Percentiles rank a stretch among this genome's conserved stretches.
Conservation (phyloP, 2,329 filamentous ascomycete species). For the Macroventuria anomochaeta region DNA sequence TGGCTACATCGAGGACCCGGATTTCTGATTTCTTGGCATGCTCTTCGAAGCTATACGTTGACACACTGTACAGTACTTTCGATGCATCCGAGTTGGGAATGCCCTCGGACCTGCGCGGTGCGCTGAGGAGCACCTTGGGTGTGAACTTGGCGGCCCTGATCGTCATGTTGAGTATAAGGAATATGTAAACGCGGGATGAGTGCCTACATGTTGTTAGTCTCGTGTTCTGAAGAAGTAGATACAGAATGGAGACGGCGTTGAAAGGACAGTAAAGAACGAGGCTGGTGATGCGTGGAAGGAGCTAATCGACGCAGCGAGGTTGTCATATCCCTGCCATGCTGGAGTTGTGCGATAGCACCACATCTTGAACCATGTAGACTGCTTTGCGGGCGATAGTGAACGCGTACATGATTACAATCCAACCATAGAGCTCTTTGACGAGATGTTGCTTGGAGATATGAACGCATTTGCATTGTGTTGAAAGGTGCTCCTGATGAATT, state of each 20-base stretch:
- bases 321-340: slow-evolving; percentile 3
- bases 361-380: not conserved
- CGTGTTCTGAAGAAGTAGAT: slow-evolving; percentile 6
- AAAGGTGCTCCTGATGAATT: not conserved
- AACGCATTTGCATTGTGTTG: slow-evolving; percentile 3
- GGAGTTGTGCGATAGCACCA: not conserved
- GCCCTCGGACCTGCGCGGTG: slow-evolving; percentile 73
- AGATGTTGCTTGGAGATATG: not conserved
- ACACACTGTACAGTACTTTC: slow-evolving; percentile 70
- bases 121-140: slow-evolving; percentile 76
- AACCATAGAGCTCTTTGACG: slow-evolving; percentile 1
- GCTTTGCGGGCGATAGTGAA: not conserved
- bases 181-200: not conserved
- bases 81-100: slow-evolving; percentile 72
- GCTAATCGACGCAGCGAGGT: slow-evolving; percentile 1
- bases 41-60: slow-evolving; percentile 79
- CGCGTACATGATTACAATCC: not conserved
- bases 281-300: not conserved
- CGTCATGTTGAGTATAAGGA: slow-evolving; percentile 62
- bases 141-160: slow-evolving; percentile 74
- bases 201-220: slow-evolving; percentile 20
- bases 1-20: slow-evolving; percentile 71
- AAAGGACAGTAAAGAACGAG: not conserved
- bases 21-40: slow-evolving; percentile 74
- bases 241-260: slow-evolving; percentile 15